Base-by-base conservation (phyloP, 2,329 filamentous ascomycete genomes). In the Alternaria gansuensis region DNA sequence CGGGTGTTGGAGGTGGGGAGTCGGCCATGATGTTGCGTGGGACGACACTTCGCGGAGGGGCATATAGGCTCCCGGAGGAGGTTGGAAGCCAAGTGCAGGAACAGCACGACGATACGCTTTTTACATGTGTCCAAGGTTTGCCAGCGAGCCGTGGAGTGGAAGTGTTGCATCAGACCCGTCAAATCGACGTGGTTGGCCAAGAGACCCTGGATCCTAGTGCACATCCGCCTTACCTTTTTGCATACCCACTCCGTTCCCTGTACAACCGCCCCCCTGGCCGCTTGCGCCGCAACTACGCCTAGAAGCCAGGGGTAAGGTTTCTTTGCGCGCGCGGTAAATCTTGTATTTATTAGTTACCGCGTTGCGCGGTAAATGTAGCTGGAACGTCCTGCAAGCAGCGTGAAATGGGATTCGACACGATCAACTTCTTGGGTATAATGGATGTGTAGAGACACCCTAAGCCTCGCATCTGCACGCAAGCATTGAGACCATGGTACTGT, bases 1-100 rank as follows among this genome's bases (percentile, higher is more conserved):
- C 63, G 57, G 72, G 72, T 21, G 61, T 58, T 39, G 69, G 69
- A 58, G 64, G 71, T 57, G 73, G 69, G 62, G 72, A 72, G 63
- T 67, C 69, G 59, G 55, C 73, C 75, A 77, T 77, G 68, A 60
- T 73, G 66, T 50, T 61, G 55, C 66, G 66, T 63, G 59, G 65
- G 61, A 63, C 69, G 66, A 62, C 57, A 58, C 62, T 52, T 62
- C 51, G 54, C 45, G 50, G 58, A 17, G 66, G 31, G 68, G 63
- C 66, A 71, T 70, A 60, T 62, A 71, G 59, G 68, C 69, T 71
- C 68, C 74, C 73, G 63, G 64, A 64, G 66, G 57, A 62, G 49
- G 48, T 43, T 10, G 43, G 54, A 51, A 50, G 57, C 60, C 60
- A 64, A 57, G 62, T 64, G 52, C 63, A 52, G 33, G 56, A 61